These are phyloP conservation scores for Populus ilicifolia DNA, from an alignment of 345 rosid species.

Conservation along the genomic window DNA sequence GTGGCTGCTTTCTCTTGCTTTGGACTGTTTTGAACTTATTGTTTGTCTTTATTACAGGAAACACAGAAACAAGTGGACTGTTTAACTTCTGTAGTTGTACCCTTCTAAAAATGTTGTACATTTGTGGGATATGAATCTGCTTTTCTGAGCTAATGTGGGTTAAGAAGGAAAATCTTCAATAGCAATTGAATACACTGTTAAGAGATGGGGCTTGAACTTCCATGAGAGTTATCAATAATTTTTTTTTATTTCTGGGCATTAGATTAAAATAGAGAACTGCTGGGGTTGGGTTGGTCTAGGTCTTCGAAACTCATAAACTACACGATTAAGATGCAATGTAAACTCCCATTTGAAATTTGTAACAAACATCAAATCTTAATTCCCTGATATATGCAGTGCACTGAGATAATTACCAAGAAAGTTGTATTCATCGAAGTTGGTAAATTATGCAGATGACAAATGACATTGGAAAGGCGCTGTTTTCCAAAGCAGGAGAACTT, in stretches of 20 bases:
- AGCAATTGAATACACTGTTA: background rate
- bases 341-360: background rate
- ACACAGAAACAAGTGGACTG: background rate
- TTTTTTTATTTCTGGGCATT: background rate
- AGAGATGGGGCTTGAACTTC: background rate
- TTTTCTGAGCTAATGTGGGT: background rate
- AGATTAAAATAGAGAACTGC: background rate
- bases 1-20: background rate
- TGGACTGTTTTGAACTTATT: background rate
- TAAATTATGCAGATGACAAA: conserved; percentile 67
- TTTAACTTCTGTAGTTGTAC: background rate
- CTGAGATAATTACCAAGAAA: background rate
- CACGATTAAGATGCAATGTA: background rate
- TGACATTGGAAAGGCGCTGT: conserved; percentile 78
- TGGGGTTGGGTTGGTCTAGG: background rate
- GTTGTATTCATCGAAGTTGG: background rate
- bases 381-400: background rate
- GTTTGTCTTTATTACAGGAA: background rate
- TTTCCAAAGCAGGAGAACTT: conserved; percentile 84
- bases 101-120: background rate
- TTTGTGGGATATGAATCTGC: background rate
- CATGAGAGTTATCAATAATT: background rate
- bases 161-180: background rate
- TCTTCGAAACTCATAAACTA: background rate
- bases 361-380: background rate